phyloP scores from a whole-genome alignment of 2,329 filamentous ascomycete genomes.

The Colletotrichum liaoningense region DNA sequence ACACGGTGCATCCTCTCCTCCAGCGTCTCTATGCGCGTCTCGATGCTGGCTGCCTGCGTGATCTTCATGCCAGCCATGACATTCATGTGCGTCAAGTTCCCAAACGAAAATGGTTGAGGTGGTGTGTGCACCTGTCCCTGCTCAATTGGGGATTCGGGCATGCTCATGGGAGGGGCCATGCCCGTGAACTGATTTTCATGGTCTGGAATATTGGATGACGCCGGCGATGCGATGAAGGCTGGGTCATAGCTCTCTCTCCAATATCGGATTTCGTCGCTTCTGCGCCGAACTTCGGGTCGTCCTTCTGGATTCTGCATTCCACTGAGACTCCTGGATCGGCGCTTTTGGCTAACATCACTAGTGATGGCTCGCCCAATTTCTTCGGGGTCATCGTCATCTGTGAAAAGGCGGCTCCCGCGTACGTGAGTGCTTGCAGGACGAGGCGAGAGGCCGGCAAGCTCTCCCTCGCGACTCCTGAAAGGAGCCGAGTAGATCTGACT shows the following conservation, averaged over 20 bases:
- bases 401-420: slow-evolving; percentile 53
- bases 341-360: slow-evolving; percentile 61
- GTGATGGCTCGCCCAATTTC: slow-evolving; percentile 73
- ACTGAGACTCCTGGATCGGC: slow-evolving; percentile 70
- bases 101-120: slow-evolving; percentile 67
- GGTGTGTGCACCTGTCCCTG: slow-evolving; percentile 47
- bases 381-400: slow-evolving; percentile 56
- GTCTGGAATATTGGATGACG: slow-evolving; percentile 59
- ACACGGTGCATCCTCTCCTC: slow-evolving; percentile 64
- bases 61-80: slow-evolving; percentile 67
- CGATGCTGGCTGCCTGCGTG: slow-evolving; percentile 64
- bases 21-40: slow-evolving; percentile 62
- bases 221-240: slow-evolving; percentile 59
- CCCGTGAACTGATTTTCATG: slow-evolving; percentile 46
- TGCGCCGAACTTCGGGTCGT: slow-evolving; percentile 52
- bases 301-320: slow-evolving; percentile 21
- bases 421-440: slow-evolving; percentile 71
- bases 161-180: slow-evolving; percentile 42
- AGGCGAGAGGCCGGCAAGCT: slow-evolving; percentile 67
- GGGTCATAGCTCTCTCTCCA: slow-evolving; percentile 72
- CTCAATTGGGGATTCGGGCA: slow-evolving; percentile 47
- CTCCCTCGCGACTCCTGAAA: slow-evolving; percentile 51
- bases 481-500: slow-evolving; percentile 51
- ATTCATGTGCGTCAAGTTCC: slow-evolving; percentile 56
- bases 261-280: slow-evolving; percentile 73